phyloP scores from a whole-genome alignment of 2,329 filamentous ascomycete species.

The Esteya vermicola region DNA sequence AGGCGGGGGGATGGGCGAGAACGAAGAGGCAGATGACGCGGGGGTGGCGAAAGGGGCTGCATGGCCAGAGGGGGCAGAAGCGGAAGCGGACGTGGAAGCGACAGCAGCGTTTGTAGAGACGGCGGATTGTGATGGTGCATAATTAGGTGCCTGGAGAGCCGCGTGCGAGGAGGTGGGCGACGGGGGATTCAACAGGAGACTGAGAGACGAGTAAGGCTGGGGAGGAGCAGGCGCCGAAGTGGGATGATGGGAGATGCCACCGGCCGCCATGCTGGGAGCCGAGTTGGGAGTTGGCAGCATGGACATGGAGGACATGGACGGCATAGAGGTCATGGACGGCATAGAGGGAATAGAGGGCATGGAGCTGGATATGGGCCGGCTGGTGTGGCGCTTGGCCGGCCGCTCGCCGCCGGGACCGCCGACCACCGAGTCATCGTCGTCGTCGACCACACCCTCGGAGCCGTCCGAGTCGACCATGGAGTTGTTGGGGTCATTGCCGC shows the following conservation, averaged over 20 bases:
- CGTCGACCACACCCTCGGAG: constrained; percentile 12
- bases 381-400: constrained; percentile 22
- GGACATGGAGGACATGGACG: too few species aligned
- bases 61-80: too few species aligned
- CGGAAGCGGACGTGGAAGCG: neutral
- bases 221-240: constrained; percentile 4
- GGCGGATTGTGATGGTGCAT: too few species aligned
- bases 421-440: constrained; percentile 8
- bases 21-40: neutral
- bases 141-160: neutral
- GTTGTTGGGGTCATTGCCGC: constrained; percentile 3
- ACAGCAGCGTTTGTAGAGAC: neutral
- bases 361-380: constrained; percentile 1
- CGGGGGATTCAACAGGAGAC: constrained; percentile 9
- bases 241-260: constrained; percentile 14
- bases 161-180: constrained; percentile 2
- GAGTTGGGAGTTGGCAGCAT: too few species aligned
- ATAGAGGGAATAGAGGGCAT: neutral
- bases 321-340: too few species aligned
- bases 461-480: constrained; percentile 6
- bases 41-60: too few species aligned
- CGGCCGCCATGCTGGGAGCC: too few species aligned
- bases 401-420: constrained; percentile 12
- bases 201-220: constrained; percentile 9
- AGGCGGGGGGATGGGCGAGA: neutral